Percentiles rank a stretch among this genome's conserved stretches.
These are phyloP conservation scores for Tulasnella sp. DNA, from an alignment of 768 basidiomycete species.

Conservation along the genomic window DNA sequence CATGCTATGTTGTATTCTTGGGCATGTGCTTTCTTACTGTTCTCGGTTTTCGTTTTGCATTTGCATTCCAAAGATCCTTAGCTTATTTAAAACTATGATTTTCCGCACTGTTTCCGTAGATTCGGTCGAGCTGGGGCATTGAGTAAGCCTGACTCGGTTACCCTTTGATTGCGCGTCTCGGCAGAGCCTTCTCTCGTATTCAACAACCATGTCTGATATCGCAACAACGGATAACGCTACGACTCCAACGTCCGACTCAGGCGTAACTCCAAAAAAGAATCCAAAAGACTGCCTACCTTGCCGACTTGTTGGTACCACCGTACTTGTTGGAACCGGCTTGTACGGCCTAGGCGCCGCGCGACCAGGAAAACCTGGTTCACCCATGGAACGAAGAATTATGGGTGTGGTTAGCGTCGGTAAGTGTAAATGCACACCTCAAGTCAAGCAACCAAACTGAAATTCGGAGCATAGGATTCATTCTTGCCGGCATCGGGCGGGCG, in stretches of 20 bases:
- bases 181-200: neutral
- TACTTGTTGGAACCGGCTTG: neutral
- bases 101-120: neutral
- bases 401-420: conserved; percentile 7
- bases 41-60: neutral
- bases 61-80: neutral
- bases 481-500: conserved; percentile 2
- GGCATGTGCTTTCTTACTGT: neutral
- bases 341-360: conserved; percentile 5
- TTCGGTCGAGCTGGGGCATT: neutral
- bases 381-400: conserved; percentile 8
- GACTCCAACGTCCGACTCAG: neutral
- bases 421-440: neutral
- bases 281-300: conserved; percentile 6
- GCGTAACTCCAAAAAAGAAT: neutral
- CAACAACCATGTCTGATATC: neutral
- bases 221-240: neutral
- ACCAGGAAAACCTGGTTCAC: conserved; percentile 1
- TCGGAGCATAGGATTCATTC: neutral
- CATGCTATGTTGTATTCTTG: neutral
- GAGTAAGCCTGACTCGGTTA: neutral
- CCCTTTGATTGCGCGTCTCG: no score
- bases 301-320: neutral
- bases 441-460: neutral
- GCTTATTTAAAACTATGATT: neutral